Evolutionary conservation across 768 basidiomycete genomes (phyloP), one percentile per base, ranked within the genome.

Genomic region (Boletus sp.): DNA sequence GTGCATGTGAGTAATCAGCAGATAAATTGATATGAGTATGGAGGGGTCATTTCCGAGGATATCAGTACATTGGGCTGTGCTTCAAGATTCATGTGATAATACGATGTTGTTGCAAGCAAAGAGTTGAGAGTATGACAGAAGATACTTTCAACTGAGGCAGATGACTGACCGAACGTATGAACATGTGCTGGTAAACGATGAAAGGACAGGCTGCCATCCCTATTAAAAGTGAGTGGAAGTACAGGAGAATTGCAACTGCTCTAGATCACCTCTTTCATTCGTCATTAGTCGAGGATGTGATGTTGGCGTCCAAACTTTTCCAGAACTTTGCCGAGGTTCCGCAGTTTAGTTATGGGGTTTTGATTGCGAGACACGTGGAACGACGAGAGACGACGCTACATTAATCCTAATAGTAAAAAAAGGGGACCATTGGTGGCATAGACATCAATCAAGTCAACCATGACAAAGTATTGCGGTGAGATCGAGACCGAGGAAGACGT

Each of bases 21-120:
- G 45, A 46, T 10, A 33, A 37, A 48, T 42, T 29, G 44, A 30
- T 18, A 37, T 37, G 36, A 46, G 6, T 37, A 32, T 8, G 36
- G 32, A 28, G 28, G 17, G 1, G n/a, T 47, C 33, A 68, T 59
- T 57, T 66, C 64, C 62, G 61, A 68, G 54, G 58, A 48, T 6
- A 47, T 50, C 45, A 17, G 18, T 45, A 45, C 33, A 47, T 24
- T 44, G 10, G n/a, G 18, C 44, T 37, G 15, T 52, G 35, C 28
- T 55, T 39, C 29, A 48, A 44, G 5, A 49, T 54, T 7, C 14
- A 47, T 42, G 50, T 37, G 50, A 45, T 51, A 28, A 47, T 52
- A 47, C 5, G 17, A 50, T 7, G 7, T 35, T 37, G 33, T 41
- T 12, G 53, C 49, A 47, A 47, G 28, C 39, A 28, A 37, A 11